phyloP scores from a whole-genome alignment of 495 filamentous ascomycete species.

The Neurospora sp. region DNA sequence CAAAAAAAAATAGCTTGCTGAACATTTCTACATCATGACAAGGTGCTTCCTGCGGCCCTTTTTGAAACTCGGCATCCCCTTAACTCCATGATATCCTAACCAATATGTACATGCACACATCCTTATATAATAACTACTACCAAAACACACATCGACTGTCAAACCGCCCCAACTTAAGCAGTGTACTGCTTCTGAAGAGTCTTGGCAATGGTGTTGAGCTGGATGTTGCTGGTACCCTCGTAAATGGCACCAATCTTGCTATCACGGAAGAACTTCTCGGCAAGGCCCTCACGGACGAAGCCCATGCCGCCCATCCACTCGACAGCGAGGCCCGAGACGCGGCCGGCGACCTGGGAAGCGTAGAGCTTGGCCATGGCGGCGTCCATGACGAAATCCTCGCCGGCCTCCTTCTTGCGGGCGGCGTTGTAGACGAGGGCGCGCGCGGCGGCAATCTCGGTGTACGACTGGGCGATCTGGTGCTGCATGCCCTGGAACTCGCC shows the following conservation, averaged over 20 bases:
- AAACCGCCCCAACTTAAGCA: neutral
- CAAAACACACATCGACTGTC: constrained; percentile 4
- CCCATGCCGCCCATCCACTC: constrained; percentile 99
- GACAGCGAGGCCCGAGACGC: constrained; percentile 74
- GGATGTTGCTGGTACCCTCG: constrained; percentile 74
- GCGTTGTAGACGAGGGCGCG: constrained; percentile 93
- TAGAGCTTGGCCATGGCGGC: constrained; percentile 98
- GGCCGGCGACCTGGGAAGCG: constrained; percentile 83
- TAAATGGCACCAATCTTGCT: constrained; percentile 99
- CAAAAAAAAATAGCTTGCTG: neutral
- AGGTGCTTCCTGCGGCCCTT: neutral
- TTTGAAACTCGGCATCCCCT: neutral
- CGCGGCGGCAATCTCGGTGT: constrained; percentile 85
- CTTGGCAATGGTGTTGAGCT: constrained; percentile 88
- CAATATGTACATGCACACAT: neutral
- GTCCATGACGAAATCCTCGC: constrained; percentile 86
- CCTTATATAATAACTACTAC: constrained; percentile 1
- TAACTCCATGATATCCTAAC: neutral
- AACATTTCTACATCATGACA: neutral
- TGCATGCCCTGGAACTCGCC: constrained; percentile 99
- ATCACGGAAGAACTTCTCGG: constrained; percentile 97
- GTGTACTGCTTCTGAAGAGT: constrained; percentile 86
- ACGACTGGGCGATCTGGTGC: constrained; percentile 94
- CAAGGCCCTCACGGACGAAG: constrained; percentile 91
- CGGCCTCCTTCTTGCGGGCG: constrained; percentile 94